These are phyloP conservation scores for Coleophoma crateriformis DNA, from an alignment of 2,329 filamentous ascomycete species.

Conservation along the genomic window DNA sequence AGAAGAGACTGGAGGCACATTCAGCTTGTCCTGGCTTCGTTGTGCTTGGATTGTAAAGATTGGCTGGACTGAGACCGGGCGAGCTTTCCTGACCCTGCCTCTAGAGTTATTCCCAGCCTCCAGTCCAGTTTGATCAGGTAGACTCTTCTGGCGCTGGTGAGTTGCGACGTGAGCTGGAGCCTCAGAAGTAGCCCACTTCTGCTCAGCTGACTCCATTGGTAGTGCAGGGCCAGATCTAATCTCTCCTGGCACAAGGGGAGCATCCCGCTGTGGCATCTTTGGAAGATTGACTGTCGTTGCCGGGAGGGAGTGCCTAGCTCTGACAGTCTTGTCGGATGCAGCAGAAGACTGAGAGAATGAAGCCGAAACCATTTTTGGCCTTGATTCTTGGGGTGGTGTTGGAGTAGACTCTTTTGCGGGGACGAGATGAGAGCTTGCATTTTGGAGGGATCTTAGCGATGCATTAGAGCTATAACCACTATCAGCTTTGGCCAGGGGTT, in stretches of 20 bases:
- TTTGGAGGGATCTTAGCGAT: constrained; percentile 46
- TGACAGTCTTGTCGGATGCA: constrained; percentile 6
- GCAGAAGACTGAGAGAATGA: constrained; percentile 7
- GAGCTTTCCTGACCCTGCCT: constrained; percentile 2
- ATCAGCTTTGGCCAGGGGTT: constrained; percentile 49
- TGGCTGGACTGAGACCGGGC: constrained; percentile 8
- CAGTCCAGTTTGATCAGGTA: background rate
- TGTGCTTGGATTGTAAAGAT: constrained; percentile 18
- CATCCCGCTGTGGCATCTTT: constrained; percentile 5
- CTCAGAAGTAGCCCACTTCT: background rate
- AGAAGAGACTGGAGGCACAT: constrained; percentile 5
- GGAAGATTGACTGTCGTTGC: constrained; percentile 7
- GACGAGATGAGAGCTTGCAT: constrained; percentile 7
- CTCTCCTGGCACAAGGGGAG: constrained; percentile 7
- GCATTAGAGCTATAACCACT: constrained; percentile 58
- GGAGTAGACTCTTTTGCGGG: constrained; percentile 11
- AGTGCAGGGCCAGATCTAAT: background rate
- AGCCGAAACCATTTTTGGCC: constrained; percentile 9
- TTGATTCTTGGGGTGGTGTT: constrained; percentile 9
- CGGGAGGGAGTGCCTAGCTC: constrained; percentile 10
- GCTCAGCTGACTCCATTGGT: constrained; percentile 1
- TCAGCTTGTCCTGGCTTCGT: background rate
- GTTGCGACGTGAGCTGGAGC: background rate
- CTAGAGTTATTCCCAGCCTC: constrained; percentile 3
- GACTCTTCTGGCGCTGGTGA: background rate